Evolutionary conservation across 2,329 filamentous ascomycete species (phyloP), one percentile per base, ranked within the genome.

Genomic region (Colletotrichum costaricense): DNA sequence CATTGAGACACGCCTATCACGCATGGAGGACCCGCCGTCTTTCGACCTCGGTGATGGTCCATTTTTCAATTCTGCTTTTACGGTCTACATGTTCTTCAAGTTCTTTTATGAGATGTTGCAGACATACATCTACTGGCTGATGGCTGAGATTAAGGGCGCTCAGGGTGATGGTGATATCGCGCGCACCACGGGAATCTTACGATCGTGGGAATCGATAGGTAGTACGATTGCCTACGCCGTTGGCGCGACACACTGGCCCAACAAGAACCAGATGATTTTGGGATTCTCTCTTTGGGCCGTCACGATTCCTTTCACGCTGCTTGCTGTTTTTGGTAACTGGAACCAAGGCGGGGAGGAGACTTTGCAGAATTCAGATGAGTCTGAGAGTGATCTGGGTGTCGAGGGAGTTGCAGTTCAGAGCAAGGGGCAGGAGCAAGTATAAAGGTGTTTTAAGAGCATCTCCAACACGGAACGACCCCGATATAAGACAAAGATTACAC

Each of bases 61-160:
- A 9, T 64, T 69, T 30, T 72, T 69, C 66, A 60, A 69, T 54
- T 72, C 69, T 11, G 65, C 65, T 2, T 72, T 69, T 33, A 30
- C 69, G 12, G 65, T 72, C 12, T 72, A 72, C 69, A 72, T 72
- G 69, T 69, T 72, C 24, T 72, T 72, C 65, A 69, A 64, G 54
- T 69, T 72, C 42, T 69, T 72, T 46, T 72, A 72, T 54, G 65
- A 72, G 65, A 22, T 58, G 59, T 54, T 72, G 42, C 65, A 72
- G 65, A 69, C 69, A 24, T 72, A 72, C 54, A 55, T 72, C 42
- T 72, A 72, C 69, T 72, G 69, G 69, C 65, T 72, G 5, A 69
- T 72, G 69, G 69, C 69, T 3, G 69, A 72, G 69, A 69, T 72
- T 59, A 59, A 55, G 54, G 69, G 69, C 42, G 65, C 69, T 9